Evolutionary conservation across 1,284 basidiomycete genomes (phyloP).

Genomic region (Ceratobasidium sp.): DNA sequence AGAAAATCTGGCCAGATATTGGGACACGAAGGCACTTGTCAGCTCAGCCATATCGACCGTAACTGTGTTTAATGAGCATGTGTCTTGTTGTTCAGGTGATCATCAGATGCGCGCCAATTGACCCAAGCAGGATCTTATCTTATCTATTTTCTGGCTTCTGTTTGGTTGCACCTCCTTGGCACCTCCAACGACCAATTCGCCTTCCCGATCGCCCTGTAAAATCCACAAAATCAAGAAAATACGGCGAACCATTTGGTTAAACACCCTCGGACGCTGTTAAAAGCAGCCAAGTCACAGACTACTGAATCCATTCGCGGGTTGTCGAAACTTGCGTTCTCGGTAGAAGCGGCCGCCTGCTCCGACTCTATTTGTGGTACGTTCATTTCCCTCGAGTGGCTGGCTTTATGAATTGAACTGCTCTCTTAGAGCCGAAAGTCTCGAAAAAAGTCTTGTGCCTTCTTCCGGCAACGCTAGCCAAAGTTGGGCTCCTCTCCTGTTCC

Average conservation of each 20-base stretch:
- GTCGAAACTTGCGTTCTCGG: background rate
- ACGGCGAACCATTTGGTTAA: background rate
- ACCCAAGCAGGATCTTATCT: constrained; percentile 36
- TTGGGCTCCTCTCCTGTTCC: background rate
- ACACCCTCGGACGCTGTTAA: too few relatives aligned
- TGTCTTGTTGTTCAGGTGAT: background rate
- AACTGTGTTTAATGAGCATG: background rate
- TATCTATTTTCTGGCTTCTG: constrained; percentile 31
- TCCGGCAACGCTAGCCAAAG: background rate
- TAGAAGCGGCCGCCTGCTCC: background rate
- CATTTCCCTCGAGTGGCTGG: background rate
- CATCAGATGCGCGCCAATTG: constrained; percentile 9
- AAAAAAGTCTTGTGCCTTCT: background rate
- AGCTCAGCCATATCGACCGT: too few relatives aligned
- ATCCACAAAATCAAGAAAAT: constrained; percentile 10
- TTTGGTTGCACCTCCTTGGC: constrained; percentile 20
- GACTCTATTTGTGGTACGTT: background rate
- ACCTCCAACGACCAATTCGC: constrained; percentile 6
- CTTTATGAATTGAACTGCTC: background rate
- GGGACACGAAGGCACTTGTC: too few relatives aligned
- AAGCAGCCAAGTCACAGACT: background rate
- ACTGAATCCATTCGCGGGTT: background rate
- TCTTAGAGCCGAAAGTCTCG: background rate
- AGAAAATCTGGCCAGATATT: too few relatives aligned
- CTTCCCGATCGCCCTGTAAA: background rate